phyloP scores from a whole-genome alignment of 345 rosid species.

The Eucalyptus tenuipes region DNA sequence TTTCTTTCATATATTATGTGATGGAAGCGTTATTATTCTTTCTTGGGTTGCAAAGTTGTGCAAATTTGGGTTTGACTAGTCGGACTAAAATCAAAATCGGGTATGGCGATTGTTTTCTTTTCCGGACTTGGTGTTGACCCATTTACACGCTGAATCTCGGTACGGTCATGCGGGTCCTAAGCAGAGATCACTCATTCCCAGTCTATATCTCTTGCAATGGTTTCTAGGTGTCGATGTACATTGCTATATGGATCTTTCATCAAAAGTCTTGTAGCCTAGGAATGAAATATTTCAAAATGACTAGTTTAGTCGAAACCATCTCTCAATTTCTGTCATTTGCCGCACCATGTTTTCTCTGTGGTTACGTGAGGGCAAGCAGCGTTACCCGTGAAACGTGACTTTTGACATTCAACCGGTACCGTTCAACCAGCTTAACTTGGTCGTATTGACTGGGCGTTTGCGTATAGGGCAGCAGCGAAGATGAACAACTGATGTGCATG shows the following conservation, averaged over 20 bases:
- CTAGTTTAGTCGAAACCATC: neutral
- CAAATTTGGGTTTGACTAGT: neutral
- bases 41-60: neutral
- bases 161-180: neutral
- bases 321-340: neutral
- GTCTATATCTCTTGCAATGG: neutral
- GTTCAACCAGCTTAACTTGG: neutral
- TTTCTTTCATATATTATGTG: neutral
- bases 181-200: neutral
- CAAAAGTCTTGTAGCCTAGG: neutral
- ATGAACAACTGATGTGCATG: neutral
- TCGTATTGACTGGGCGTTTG: neutral
- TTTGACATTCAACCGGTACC: neutral
- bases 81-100: neutral
- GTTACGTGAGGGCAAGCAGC: neutral
- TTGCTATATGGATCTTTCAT: neutral
- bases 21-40: neutral
- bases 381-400: neutral
- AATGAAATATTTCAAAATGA: neutral
- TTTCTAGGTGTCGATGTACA: neutral
- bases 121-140: neutral
- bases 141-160: neutral
- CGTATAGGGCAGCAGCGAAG: neutral
- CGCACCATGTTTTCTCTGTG: neutral
- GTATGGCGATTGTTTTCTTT: neutral